Percentiles rank a stretch among this genome's conserved stretches.
Conservation (phyloP, 805 yeast genomes). For the Candida silvicultrix region DNA sequence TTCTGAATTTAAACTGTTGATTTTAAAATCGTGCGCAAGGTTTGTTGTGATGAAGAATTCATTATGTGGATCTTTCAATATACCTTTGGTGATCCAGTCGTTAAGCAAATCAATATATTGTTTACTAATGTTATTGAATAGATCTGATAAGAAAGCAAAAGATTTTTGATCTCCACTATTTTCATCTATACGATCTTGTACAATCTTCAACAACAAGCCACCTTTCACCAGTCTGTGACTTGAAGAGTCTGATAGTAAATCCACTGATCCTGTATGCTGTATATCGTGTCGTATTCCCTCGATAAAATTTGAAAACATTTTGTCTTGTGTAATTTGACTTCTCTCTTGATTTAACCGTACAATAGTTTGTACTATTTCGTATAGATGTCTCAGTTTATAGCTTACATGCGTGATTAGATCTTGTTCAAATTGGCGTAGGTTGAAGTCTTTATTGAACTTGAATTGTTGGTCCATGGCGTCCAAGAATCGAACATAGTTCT, state of each 20-base stretch:
- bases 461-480: constrained; percentile 49
- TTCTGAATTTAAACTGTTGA: constrained; percentile 37
- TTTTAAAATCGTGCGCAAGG: constrained; percentile 17
- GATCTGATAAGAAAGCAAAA: constrained; percentile 38
- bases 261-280: constrained; percentile 38
- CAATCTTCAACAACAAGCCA: constrained; percentile 58
- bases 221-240: constrained; percentile 64
- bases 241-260: constrained; percentile 45
- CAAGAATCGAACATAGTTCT: constrained; percentile 27
- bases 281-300: constrained; percentile 32
- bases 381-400: constrained; percentile 45
- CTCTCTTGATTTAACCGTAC: constrained; percentile 37
- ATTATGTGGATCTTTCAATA: constrained; percentile 67
- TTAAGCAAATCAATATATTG: constrained; percentile 66
- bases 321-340: constrained; percentile 25
- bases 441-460: constrained; percentile 40
- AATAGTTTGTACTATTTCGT: constrained; percentile 50
- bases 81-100: constrained; percentile 75
- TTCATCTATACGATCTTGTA: constrained; percentile 50
- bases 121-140: constrained; percentile 53
- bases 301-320: constrained; percentile 36
- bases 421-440: constrained; percentile 55
- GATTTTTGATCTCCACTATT: constrained; percentile 63
- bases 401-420: constrained; percentile 31
- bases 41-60: constrained; percentile 67